Conservation (phyloP, 2,329 filamentous ascomycete species). For the Microcyclospora pomicola region DNA sequence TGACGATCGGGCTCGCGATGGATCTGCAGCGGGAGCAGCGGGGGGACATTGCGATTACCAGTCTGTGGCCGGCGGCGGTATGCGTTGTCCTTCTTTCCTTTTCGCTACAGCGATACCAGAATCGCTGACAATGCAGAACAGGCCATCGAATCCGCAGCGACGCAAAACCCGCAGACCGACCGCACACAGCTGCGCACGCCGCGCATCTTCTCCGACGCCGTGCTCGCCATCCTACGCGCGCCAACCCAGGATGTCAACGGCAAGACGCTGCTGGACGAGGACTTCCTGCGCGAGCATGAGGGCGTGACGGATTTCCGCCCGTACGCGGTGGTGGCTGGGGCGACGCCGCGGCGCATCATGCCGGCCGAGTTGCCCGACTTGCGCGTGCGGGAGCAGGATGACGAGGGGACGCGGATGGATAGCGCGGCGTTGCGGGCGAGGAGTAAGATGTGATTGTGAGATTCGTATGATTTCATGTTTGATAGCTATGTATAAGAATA, state of each 20-base stretch:
- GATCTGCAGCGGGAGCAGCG: conserved; percentile 57
- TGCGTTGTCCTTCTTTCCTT: conserved; percentile 16
- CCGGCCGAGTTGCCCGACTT: conserved; percentile 54
- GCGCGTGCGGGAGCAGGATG: conserved; percentile 62
- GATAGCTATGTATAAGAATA: too few relatives aligned
- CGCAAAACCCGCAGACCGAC: conserved; percentile 31
- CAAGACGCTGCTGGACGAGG: conserved; percentile 60
- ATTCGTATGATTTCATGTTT: too few relatives aligned
- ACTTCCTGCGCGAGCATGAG: conserved; percentile 54
- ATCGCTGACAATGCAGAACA: conserved; percentile 9
- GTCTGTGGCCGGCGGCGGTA: conserved; percentile 69
- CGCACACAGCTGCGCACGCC: conserved; percentile 21
- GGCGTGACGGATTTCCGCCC: conserved; percentile 57
- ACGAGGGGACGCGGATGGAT: conserved; percentile 60
- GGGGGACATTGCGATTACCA: conserved; percentile 59
- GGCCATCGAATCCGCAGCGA: conserved; percentile 65
- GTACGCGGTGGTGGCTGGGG: conserved; percentile 55
- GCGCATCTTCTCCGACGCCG: conserved; percentile 66
- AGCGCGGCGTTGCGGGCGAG: conserved; percentile 33
- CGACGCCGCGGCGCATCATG: conserved; percentile 62
- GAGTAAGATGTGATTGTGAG: too few relatives aligned
- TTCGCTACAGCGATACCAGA: too few relatives aligned
- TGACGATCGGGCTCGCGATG: conserved; percentile 72
- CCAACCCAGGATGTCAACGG: conserved; percentile 54
- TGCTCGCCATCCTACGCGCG: conserved; percentile 55